phyloP scores from a whole-genome alignment of 73 alveolate species.

The Paramecium primaurelia region DNA sequence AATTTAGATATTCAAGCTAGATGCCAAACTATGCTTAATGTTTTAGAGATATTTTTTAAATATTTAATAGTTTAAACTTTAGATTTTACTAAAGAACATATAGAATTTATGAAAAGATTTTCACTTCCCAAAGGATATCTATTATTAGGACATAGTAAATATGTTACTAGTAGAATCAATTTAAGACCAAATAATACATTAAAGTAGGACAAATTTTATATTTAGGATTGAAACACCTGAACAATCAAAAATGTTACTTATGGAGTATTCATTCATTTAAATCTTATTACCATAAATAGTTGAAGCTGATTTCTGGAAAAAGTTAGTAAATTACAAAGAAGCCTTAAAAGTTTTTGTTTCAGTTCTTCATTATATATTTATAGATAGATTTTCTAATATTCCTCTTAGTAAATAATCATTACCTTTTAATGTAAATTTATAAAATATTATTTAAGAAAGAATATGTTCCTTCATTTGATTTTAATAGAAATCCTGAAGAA shows the following conservation, averaged over 20 bases:
- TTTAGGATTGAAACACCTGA: background rate
- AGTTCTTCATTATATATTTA: slow-evolving; percentile 3
- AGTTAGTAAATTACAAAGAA: background rate
- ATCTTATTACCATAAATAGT: background rate
- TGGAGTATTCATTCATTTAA: slow-evolving; percentile 6
- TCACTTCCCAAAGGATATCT: background rate
- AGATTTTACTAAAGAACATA: background rate
- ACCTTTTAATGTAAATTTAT: slow-evolving; percentile 4
- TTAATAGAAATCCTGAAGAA: background rate
- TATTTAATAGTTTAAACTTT: background rate
- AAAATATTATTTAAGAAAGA: background rate
- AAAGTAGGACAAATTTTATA: background rate
- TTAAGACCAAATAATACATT: background rate
- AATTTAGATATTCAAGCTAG: background rate
- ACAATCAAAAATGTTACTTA: background rate
- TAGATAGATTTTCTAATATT: background rate
- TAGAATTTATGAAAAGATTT: background rate
- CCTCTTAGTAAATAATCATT: background rate
- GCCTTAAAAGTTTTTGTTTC: background rate
- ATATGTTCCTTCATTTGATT: background rate
- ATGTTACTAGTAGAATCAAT: background rate
- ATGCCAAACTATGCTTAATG: background rate
- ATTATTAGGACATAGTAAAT: background rate
- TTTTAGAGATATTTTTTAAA: background rate
- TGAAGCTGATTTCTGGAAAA: slow-evolving; percentile 8